Evolutionary conservation across 352 stramenopile species (phyloP), one percentile per base, ranked within the genome.

Genomic region (Phytophthora pini): DNA sequence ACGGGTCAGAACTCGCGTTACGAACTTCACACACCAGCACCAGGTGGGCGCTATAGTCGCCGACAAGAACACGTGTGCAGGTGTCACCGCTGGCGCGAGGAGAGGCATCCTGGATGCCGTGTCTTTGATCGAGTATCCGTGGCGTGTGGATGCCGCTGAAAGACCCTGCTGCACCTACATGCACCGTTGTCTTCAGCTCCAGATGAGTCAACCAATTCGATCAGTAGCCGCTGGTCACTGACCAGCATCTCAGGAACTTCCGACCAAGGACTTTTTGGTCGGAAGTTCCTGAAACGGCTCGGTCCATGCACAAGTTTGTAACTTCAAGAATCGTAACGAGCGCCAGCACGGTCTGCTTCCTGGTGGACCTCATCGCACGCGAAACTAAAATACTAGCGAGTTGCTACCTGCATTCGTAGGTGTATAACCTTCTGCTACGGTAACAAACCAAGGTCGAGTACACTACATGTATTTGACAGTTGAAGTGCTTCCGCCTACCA

Each of bases 291-390:
- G 5, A 11, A 15, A 13, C 15, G 10, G 40, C 2, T 32, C 34
- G 17, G 56, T 64, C 56, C 56, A 56, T 63, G 56, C 45, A 64
- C 56, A 17, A 36, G 56, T 64, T 32, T 22, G 45, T 57, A 64
- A 64, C 56, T 56, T 63, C 56, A 63, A 63, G 56, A 39, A 49
- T 32, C 45, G 56, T 34, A n/a, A 26, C 27, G 40, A 34, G 0
- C 29, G 47, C 22, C 11, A 44, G 3, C n/a, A 34, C 29, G 9
- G 29, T 34, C 31, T 36, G 31, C 31, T 36, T 13, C 31, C 26
- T 27, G 13, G 36, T 17, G 12, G 34, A 41, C 12, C 36, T 41
- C 34, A 40, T 40, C 34, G 34, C 17, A 20, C 17, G 32, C 12
- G 32, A 39, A 39, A 10, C 32, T 10, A 12, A 15, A 39, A 2